Evolutionary conservation across 2,329 filamentous ascomycete genomes (phyloP).

Genomic region (Alternaria gaisen): DNA sequence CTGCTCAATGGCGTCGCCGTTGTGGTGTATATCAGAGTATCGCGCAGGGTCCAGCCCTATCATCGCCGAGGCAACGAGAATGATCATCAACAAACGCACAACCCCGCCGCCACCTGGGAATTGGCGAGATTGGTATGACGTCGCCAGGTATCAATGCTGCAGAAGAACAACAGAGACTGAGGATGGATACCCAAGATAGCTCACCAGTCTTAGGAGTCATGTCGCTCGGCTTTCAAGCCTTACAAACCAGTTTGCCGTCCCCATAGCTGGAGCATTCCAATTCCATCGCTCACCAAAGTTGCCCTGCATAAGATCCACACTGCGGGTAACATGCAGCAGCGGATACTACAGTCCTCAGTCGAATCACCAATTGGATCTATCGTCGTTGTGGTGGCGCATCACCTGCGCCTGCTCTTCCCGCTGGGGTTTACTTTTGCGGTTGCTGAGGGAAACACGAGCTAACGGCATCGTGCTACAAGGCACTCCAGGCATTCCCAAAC

Average conservation of each 20-base stretch:
- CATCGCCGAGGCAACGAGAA: constrained; percentile 40
- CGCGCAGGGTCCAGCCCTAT: constrained; percentile 23
- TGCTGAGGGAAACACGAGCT: constrained; percentile 11
- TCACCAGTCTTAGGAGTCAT: constrained; percentile 1
- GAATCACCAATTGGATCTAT: constrained; percentile 12
- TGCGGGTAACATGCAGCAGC: constrained; percentile 12
- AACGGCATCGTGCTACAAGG: constrained; percentile 2
- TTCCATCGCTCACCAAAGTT: constrained; percentile 1
- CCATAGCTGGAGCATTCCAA: constrained; percentile 18
- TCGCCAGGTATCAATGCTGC: constrained; percentile 6
- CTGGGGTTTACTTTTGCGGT: constrained; percentile 15
- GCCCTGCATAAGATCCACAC: constrained; percentile 25
- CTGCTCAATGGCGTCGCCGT: constrained; percentile 12
- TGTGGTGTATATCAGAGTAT: constrained; percentile 28
- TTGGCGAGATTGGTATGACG: constrained; percentile 17
- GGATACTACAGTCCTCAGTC: constrained; percentile 7
- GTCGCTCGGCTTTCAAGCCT: neutral
- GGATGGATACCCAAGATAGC: constrained; percentile 2
- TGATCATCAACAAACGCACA: constrained; percentile 37
- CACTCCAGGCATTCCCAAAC: neutral
- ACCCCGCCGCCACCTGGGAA: constrained; percentile 25
- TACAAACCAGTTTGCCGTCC: neutral
- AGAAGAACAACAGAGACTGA: constrained; percentile 8
- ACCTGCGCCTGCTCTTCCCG: neutral
- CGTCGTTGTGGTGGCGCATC: constrained; percentile 7